Conservation (phyloP, 75 land plant species). For the Cunninghamia lanceolata region DNA sequence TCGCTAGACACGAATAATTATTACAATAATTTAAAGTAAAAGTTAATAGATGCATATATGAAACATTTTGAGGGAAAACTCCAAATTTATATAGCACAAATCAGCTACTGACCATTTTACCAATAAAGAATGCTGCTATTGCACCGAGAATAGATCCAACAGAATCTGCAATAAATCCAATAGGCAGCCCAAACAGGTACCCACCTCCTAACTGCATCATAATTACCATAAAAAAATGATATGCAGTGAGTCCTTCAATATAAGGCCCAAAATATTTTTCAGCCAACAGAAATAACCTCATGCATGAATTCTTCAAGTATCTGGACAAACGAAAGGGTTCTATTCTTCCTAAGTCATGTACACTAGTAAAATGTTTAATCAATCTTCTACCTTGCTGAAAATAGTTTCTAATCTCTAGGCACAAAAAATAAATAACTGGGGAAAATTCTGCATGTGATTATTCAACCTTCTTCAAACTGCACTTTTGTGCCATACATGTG, state of each 20-base stretch:
- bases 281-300: not conserved
- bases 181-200: conserved; percentile 26
- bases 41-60: not conserved
- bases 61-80: not conserved
- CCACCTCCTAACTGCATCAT: conserved; percentile 28
- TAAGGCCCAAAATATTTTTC: not conserved
- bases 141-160: conserved; percentile 32
- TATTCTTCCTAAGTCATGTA: not conserved
- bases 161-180: conserved; percentile 32
- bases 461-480: not conserved
- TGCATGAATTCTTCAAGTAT: not conserved
- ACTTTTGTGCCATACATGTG: not conserved
- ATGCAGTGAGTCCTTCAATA: not conserved
- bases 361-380: not conserved
- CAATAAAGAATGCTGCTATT: conserved; percentile 16
- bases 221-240: not conserved
- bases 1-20: not conserved
- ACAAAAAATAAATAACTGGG: not conserved
- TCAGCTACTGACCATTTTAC: conserved; percentile 1
- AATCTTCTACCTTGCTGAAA: not conserved
- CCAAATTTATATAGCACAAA: not conserved
- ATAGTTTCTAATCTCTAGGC: not conserved
- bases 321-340: not conserved
- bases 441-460: too few species aligned
- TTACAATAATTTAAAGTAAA: not conserved